A percentile compares a stretch with the other conserved stretches of the same genome.
These are phyloP conservation scores for Galerina marginata DNA, from an alignment of 768 basidiomycete genomes.

Conservation along the genomic window DNA sequence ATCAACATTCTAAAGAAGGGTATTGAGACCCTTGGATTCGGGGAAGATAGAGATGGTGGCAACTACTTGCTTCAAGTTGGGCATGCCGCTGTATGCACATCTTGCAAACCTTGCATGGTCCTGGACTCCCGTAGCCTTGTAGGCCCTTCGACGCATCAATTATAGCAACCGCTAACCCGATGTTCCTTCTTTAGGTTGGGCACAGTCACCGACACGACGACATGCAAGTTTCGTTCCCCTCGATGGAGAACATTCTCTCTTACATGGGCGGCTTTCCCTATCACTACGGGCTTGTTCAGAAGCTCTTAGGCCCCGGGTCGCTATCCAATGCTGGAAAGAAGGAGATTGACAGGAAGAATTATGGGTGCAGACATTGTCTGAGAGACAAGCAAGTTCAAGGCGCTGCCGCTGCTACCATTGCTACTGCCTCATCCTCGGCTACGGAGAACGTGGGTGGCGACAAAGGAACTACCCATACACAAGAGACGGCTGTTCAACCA, in stretches of 20 bases:
- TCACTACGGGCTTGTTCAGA: constrained; percentile 14
- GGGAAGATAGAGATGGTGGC: constrained; percentile 35
- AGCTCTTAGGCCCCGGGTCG: constrained; percentile 2
- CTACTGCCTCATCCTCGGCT: background rate
- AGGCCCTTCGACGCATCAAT: constrained; percentile 20
- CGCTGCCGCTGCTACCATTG: constrained; percentile 1
- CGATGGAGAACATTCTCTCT: constrained; percentile 3
- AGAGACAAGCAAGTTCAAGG: constrained; percentile 18
- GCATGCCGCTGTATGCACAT: constrained; percentile 48
- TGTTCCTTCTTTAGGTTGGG: constrained; percentile 46
- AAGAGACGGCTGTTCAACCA: background rate
- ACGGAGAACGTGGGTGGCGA: background rate
- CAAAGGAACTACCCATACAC: background rate
- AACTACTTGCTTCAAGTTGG: constrained; percentile 26
- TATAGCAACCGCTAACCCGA: background rate
- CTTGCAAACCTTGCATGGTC: constrained; percentile 54
- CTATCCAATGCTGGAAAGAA: constrained; percentile 22
- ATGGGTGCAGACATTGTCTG: constrained; percentile 61
- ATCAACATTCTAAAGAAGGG: constrained; percentile 46
- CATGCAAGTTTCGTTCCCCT: constrained; percentile 37
- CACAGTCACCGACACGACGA: constrained; percentile 69
- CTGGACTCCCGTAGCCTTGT: constrained; percentile 57
- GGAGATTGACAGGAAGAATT: constrained; percentile 42
- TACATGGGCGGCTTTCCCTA: constrained; percentile 24
- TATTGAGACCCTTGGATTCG: constrained; percentile 34